Conservation (phyloP, 257 asterid genomes). For the Verbena officinalis region DNA sequence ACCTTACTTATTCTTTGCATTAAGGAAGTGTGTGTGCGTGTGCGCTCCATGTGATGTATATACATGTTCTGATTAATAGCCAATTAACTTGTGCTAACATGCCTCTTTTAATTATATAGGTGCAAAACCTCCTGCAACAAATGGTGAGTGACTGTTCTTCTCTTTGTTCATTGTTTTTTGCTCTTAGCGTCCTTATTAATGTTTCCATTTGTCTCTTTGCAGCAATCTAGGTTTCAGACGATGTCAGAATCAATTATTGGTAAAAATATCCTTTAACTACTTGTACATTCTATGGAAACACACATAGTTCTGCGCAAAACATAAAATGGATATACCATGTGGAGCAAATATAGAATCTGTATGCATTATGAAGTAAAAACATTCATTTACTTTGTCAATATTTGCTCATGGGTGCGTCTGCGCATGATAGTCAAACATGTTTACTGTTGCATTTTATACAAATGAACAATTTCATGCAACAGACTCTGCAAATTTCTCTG, state of each 20-base stretch:
- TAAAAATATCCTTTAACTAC: conserved; percentile 67
- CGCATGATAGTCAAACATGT: neutral
- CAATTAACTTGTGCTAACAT: conserved; percentile 25
- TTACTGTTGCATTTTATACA: neutral
- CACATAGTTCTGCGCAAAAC: neutral
- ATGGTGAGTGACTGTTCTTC: conserved; percentile 55
- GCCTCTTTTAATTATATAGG: conserved; percentile 47
- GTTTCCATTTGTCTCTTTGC: conserved; percentile 29
- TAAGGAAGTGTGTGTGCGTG: neutral
- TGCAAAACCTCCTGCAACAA: conserved; percentile 83
- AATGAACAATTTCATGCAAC: neutral
- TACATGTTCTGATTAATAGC: neutral
- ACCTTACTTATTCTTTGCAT: too few species aligned
- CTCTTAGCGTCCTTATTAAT: conserved; percentile 17
- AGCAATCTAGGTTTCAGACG: conserved; percentile 84
- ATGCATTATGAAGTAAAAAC: neutral
- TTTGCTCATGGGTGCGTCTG: neutral
- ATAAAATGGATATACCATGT: neutral
- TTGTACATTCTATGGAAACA: neutral
- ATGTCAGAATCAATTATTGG: conserved; percentile 81
- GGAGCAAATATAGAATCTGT: neutral
- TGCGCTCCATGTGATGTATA: neutral
- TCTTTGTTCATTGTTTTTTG: neutral
- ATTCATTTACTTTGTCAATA: neutral
- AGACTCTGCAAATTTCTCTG: neutral